Evolutionary conservation across 345 rosid species (phyloP).

Genomic region (Arabis hirsuta): DNA sequence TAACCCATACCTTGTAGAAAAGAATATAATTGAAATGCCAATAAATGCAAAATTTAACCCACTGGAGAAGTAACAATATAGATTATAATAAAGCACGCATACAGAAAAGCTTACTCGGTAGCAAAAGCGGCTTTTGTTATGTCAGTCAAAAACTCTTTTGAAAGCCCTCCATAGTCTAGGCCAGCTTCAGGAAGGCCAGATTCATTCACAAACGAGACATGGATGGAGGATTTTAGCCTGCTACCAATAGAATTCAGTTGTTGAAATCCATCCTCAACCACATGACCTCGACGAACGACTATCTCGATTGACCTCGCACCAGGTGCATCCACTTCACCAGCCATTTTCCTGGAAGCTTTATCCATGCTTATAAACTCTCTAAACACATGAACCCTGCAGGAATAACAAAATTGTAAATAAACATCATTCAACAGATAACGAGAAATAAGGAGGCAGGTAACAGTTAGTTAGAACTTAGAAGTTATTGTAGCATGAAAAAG

Average conservation of each 20-base stretch:
- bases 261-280: conserved; percentile 92
- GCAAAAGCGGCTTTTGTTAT: conserved; percentile 91
- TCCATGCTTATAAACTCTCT: conserved; percentile 93
- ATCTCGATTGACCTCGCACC: conserved; percentile 86
- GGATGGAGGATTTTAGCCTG: conserved; percentile 87
- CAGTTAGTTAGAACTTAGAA: conserved; percentile 1
- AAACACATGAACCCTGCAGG: conserved; percentile 89
- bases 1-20: conserved; percentile 70
- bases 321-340: conserved; percentile 86
- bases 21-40: conserved; percentile 24
- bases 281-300: conserved; percentile 86
- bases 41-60: conserved; percentile 20
- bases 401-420: conserved; percentile 43
- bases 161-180: conserved; percentile 95
- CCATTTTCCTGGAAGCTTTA: conserved; percentile 83
- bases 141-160: conserved; percentile 96
- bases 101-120: conserved; percentile 72
- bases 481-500: conserved; percentile 19
- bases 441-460: conserved; percentile 20
- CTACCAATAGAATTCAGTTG: conserved; percentile 82
- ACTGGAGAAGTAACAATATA: conserved; percentile 23
- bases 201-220: conserved; percentile 95
- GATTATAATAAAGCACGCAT: conserved; percentile 20
- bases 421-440: conserved; percentile 15
- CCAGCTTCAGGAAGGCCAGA: conserved; percentile 99